These are phyloP conservation scores for Suillus plorans DNA, from an alignment of 768 basidiomycete genomes.

Conservation along the genomic window DNA sequence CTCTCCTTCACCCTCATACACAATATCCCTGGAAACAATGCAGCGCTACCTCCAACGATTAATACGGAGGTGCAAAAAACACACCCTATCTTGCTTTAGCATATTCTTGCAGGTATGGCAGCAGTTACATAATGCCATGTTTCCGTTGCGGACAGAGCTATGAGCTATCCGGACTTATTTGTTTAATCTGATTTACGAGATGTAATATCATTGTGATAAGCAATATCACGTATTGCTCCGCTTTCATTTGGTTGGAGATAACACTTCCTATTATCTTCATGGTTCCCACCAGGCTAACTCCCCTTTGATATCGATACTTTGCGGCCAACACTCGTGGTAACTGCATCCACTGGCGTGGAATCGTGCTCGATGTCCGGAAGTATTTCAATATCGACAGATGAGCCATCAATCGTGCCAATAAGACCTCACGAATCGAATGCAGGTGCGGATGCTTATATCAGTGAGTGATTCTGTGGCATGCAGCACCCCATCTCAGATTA, in stretches of 20 bases:
- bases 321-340: conserved; percentile 48
- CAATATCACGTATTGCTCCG: background rate
- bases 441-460: background rate
- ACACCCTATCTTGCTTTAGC: conserved; percentile 20
- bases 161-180: conserved; percentile 12
- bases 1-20: background rate
- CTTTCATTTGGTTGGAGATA: background rate
- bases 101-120: conserved; percentile 22
- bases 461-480: background rate
- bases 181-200: background rate
- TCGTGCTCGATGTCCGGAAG: conserved; percentile 21
- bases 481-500: background rate
- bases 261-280: background rate
- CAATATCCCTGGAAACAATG: conserved; percentile 16
- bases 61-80: conserved; percentile 18
- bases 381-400: conserved; percentile 47
- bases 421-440: background rate
- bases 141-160: conserved; percentile 26
- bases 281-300: conserved; percentile 31
- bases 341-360: conserved; percentile 43
- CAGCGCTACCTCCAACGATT: conserved; percentile 13
- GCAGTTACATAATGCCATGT: conserved; percentile 15
- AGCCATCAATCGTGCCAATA: conserved; percentile 40
- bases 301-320: conserved; percentile 38
- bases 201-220: background rate